Evolutionary conservation across 208 protist genomes (phyloP), one percentile per base, ranked within the genome.

Genomic region (Acanthamoeba quina): DNA sequence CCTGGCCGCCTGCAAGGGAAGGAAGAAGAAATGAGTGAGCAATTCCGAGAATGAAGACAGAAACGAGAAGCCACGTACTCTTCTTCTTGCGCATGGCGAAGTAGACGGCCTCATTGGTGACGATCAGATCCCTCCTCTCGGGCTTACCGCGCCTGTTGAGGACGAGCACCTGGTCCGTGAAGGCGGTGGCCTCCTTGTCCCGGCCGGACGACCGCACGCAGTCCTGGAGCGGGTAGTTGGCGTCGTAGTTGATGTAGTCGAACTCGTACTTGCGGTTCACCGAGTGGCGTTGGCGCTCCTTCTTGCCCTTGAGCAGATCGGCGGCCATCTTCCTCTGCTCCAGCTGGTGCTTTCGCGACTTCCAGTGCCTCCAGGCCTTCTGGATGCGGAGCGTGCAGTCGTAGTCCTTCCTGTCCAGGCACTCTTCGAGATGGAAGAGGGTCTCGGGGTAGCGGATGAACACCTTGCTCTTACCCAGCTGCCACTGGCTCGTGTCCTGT

Each of bases 381-480:
- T 97, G 96, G 68, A 97, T 97, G 29, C 76, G 58, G n/a, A 95
- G 49, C 41, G 85, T 89, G 37, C 94, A 96, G 17, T 97, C 96
- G 49, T 90, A 96, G 41, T 97, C 95, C 78, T 94, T 96, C 34
- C 94, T 49, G 74, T 97, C 96, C 1, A 96, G 58, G 26, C 52
- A 47, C 41, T 96, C 96, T 60, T 96, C 96, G 11, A 96, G 74
- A 41, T 95, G 56, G 94, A 96, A 96, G 4, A 92, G 93, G 44
- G 98, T 98, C 72, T 98, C 96, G 41, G 98, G 98, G 85, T 99
- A 97, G 60, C 98, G 97, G 68, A 99, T 98, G 93, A 99, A 99
- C 47, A 99, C 94, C 90, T 99, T 99, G 47, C 97, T 98, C 49
- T 95, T 94, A 60, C 99, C 99, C 29, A 99, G 90, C 90, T 98